These are phyloP conservation scores for Vitis riparia DNA, from an alignment of 164 flowering plant species.

Conservation along the genomic window DNA sequence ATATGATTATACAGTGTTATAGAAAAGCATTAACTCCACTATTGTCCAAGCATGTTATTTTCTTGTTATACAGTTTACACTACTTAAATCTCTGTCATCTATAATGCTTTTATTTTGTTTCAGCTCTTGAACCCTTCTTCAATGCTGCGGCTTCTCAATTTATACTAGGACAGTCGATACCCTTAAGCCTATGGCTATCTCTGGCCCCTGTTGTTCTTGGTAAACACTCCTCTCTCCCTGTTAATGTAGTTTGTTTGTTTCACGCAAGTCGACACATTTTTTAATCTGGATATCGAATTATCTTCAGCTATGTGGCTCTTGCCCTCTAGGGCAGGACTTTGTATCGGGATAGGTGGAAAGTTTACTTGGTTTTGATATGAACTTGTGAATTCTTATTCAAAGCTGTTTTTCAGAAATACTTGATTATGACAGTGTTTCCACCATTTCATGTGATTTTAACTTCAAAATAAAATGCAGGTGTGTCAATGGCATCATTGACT, in stretches of 20 bases:
- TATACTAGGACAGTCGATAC: conserved; percentile 80
- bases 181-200: conserved; percentile 79
- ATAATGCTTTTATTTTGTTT: conserved; percentile 4
- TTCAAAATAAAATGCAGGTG: conserved; percentile 54
- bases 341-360: too few species aligned
- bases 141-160: conserved; percentile 99
- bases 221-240: conserved; percentile 9
- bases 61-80: too few species aligned
- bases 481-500: conserved; percentile 94
- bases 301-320: too few species aligned
- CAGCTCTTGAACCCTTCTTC: conserved; percentile 98
- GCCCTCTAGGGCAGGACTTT: too few species aligned
- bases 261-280: not conserved
- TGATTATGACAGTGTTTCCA: not conserved
- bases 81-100: too few species aligned
- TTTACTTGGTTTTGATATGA: too few species aligned
- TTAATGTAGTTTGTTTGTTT: not conserved
- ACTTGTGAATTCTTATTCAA: too few species aligned
- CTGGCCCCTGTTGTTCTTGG: conserved; percentile 86
- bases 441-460: not conserved
- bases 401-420: too few species aligned
- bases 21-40: too few species aligned
- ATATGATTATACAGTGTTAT: too few species aligned
- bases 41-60: too few species aligned
- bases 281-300: too few species aligned